Conservation (phyloP, 768 basidiomycete species). For the Mycena polygramma region DNA sequence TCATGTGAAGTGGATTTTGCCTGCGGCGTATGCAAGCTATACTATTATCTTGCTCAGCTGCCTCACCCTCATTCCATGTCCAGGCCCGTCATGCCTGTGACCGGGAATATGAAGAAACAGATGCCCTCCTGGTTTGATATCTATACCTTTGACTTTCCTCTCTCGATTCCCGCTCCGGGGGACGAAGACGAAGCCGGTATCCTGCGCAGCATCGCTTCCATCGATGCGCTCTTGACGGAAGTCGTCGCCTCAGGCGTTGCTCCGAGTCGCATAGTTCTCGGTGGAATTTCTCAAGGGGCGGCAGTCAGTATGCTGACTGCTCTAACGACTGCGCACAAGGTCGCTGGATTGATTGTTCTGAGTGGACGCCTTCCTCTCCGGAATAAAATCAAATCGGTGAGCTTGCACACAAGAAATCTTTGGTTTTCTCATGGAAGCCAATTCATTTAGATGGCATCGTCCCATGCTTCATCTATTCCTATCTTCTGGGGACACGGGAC, state of each 20-base stretch:
- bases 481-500: constrained; percentile 44
- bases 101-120: not conserved
- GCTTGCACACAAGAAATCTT: constrained; percentile 7
- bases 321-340: constrained; percentile 49
- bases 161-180: constrained; percentile 26
- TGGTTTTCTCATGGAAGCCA: too few relatives aligned
- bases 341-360: constrained; percentile 57
- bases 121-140: constrained; percentile 33
- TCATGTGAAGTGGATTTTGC: constrained; percentile 29
- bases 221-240: constrained; percentile 56
- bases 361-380: constrained; percentile 61
- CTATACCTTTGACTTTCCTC: constrained; percentile 13
- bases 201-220: constrained; percentile 47
- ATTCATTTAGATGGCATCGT: constrained; percentile 33
- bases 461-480: constrained; percentile 32
- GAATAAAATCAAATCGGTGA: constrained; percentile 54
- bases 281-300: constrained; percentile 65
- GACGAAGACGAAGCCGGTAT: constrained; percentile 56
- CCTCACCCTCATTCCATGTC: not conserved
- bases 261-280: constrained; percentile 58
- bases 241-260: constrained; percentile 58
- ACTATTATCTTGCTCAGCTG: not conserved
- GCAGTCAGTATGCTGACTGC: constrained; percentile 59
- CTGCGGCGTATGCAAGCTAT: constrained; percentile 13
- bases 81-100: constrained; percentile 10